phyloP scores from a whole-genome alignment of 2,329 filamentous ascomycete species.

The Parascedosporium putredinis region DNA sequence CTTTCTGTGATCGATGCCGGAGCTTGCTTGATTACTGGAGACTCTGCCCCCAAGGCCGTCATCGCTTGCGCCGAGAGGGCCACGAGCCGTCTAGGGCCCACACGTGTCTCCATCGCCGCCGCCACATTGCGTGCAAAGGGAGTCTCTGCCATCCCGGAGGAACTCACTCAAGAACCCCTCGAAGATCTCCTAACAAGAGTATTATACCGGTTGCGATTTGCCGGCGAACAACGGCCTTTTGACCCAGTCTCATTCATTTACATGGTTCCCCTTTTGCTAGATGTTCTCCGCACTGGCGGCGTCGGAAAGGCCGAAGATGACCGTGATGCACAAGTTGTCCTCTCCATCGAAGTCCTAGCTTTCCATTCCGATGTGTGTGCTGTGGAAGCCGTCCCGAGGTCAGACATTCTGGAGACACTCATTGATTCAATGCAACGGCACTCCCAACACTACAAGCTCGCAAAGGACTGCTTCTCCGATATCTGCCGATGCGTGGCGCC shows the following conservation, averaged over 20 bases:
- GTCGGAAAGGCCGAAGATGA: slow-evolving; percentile 66
- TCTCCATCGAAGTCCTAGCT: slow-evolving; percentile 78
- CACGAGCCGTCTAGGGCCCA: slow-evolving; percentile 60
- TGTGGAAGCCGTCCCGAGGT: slow-evolving; percentile 65
- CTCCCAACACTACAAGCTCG: slow-evolving; percentile 85
- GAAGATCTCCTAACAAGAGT: slow-evolving; percentile 79
- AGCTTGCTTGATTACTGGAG: slow-evolving; percentile 70
- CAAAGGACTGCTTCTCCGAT: slow-evolving; percentile 87
- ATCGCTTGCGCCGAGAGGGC: slow-evolving; percentile 69
- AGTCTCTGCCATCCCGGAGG: slow-evolving; percentile 59
- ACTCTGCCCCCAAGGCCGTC: slow-evolving; percentile 67
- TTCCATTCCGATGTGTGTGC: slow-evolving; percentile 77
- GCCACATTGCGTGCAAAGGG: slow-evolving; percentile 74
- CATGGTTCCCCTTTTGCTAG: slow-evolving; percentile 69
- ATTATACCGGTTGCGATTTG: slow-evolving; percentile 80
- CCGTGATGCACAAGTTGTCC: slow-evolving; percentile 76
- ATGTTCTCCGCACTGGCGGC: slow-evolving; percentile 69
- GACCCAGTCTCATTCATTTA: slow-evolving; percentile 83
- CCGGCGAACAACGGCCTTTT: slow-evolving; percentile 88
- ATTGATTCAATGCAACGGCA: slow-evolving; percentile 80
- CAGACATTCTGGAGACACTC: slow-evolving; percentile 60
- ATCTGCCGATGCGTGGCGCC: slow-evolving; percentile 74
- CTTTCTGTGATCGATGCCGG: slow-evolving; percentile 68
- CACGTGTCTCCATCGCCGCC: slow-evolving; percentile 76
- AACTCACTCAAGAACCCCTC: slow-evolving; percentile 69